phyloP scores from a whole-genome alignment of 768 basidiomycete species.

The Brasilioporus rufonigricans region DNA sequence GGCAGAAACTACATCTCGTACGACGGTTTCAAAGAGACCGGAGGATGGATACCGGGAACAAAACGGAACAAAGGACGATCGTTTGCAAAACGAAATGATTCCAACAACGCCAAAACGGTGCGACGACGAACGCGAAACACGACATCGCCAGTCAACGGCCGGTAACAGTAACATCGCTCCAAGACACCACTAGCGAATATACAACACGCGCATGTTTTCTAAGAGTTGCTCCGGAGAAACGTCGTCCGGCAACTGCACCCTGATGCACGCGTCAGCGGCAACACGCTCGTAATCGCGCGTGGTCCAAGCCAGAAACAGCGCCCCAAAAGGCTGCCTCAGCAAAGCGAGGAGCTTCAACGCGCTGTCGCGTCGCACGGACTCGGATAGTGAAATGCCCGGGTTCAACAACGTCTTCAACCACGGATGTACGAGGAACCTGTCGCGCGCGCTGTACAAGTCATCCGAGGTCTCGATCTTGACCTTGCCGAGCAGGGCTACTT shows the following conservation, averaged over 20 bases:
- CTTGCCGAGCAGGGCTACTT: background rate
- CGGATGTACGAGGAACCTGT: slow-evolving; percentile 16
- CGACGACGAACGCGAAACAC: too few relatives aligned
- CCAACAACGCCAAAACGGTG: too few relatives aligned
- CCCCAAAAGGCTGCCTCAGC: slow-evolving; percentile 13
- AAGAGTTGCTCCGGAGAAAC: slow-evolving; percentile 5
- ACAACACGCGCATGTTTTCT: background rate
- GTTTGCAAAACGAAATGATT: too few relatives aligned
- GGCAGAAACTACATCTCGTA: too few relatives aligned
- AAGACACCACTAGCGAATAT: slow-evolving; percentile 8
- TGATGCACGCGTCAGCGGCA: slow-evolving; percentile 8
- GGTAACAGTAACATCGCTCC: too few relatives aligned
- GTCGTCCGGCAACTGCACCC: slow-evolving; percentile 2
- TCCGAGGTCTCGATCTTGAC: slow-evolving; percentile 5
- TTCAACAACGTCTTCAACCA: slow-evolving; percentile 8
- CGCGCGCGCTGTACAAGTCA: slow-evolving; percentile 1
- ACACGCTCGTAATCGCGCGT: slow-evolving; percentile 7
- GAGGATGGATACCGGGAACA: too few relatives aligned
- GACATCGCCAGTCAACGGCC: too few relatives aligned
- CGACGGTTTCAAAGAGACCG: too few relatives aligned
- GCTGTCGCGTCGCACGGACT: background rate
- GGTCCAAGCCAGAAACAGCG: slow-evolving; percentile 11
- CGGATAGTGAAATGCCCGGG: background rate
- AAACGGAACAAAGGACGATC: too few relatives aligned
- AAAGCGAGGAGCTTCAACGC: slow-evolving; percentile 6